Evolutionary conservation across 495 filamentous ascomycete genomes (phyloP).

Genomic region (Aspergillus ostianus): DNA sequence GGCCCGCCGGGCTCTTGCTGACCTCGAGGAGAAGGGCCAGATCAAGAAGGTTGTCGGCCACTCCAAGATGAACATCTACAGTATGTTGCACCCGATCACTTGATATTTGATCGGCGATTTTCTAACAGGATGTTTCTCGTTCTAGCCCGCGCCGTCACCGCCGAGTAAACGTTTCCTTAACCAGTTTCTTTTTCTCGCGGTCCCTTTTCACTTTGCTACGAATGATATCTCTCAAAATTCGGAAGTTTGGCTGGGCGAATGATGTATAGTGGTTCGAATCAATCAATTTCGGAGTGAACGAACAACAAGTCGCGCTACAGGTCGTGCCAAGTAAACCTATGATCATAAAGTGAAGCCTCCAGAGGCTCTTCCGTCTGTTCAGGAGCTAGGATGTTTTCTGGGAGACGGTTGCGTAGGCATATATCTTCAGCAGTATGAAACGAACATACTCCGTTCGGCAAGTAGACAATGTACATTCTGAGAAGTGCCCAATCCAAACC

Average conservation of each 20-base stretch:
- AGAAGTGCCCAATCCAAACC: not conserved
- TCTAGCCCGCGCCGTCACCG: slow-evolving; percentile 49
- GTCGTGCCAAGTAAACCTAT: slow-evolving; percentile 27
- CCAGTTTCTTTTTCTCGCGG: slow-evolving; percentile 40
- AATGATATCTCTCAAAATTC: slow-evolving; percentile 46
- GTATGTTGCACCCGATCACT: slow-evolving; percentile 36
- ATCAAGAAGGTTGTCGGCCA: slow-evolving; percentile 98
- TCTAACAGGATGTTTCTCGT: slow-evolving; percentile 19
- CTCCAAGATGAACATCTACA: slow-evolving; percentile 98
- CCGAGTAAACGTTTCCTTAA: slow-evolving; percentile 46
- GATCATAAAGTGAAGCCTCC: slow-evolving; percentile 1
- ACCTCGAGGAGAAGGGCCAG: slow-evolving; percentile 95
- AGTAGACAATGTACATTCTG: not conserved
- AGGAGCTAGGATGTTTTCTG: not conserved
- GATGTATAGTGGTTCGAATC: slow-evolving; percentile 39
- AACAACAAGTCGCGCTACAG: slow-evolving; percentile 28
- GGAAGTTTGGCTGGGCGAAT: slow-evolving; percentile 42
- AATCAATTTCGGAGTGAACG: slow-evolving; percentile 34
- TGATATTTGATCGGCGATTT: not conserved
- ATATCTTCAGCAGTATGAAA: not conserved
- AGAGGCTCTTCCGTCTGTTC: not conserved
- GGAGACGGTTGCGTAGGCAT: not conserved
- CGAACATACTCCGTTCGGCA: not conserved
- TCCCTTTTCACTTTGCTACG: slow-evolving; percentile 41
- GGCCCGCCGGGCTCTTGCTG: slow-evolving; percentile 82